A percentile compares a stretch with the other conserved stretches of the same genome.
These are phyloP conservation scores for Entomortierella chlamydospora DNA, from an alignment of 192 early-diverging fungal genomes.

Conservation along the genomic window DNA sequence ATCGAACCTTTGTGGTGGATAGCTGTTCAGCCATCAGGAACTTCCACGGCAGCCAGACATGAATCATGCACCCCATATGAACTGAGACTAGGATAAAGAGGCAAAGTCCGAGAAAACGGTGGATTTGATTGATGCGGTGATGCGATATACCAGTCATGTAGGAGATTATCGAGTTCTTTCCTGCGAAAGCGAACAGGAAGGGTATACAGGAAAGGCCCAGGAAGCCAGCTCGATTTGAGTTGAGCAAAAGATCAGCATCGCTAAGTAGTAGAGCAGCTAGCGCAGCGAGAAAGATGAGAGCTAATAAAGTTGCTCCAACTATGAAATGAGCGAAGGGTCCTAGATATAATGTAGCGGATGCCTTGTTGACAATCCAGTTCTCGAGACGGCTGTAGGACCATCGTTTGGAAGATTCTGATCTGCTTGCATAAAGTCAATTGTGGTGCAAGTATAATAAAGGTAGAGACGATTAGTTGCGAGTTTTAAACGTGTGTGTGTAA, in stretches of 20 bases:
- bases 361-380: constrained; percentile 55
- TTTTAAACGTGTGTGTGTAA: too few relatives aligned
- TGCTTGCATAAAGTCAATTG: background rate
- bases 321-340: constrained; percentile 40
- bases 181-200: constrained; percentile 61
- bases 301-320: constrained; percentile 55
- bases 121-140: constrained; percentile 56
- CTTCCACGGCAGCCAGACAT: constrained; percentile 53
- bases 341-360: constrained; percentile 48
- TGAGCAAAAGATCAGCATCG: constrained; percentile 53
- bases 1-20: constrained; percentile 55
- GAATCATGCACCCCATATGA: constrained; percentile 62
- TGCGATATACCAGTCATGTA: constrained; percentile 61
- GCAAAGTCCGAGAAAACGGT: constrained; percentile 55
- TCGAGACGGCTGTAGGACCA: constrained; percentile 45
- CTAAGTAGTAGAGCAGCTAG: constrained; percentile 51
- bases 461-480: background rate
- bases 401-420: constrained; percentile 4
- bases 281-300: constrained; percentile 37
- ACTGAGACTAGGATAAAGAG: constrained; percentile 55
- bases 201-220: constrained; percentile 58
- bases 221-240: constrained; percentile 65
- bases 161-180: constrained; percentile 60
- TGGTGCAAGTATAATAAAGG: background rate
- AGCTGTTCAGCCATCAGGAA: constrained; percentile 28